Evolutionary conservation across 768 basidiomycete species (phyloP).

Genomic region (Pleurotus pulmonarius): DNA sequence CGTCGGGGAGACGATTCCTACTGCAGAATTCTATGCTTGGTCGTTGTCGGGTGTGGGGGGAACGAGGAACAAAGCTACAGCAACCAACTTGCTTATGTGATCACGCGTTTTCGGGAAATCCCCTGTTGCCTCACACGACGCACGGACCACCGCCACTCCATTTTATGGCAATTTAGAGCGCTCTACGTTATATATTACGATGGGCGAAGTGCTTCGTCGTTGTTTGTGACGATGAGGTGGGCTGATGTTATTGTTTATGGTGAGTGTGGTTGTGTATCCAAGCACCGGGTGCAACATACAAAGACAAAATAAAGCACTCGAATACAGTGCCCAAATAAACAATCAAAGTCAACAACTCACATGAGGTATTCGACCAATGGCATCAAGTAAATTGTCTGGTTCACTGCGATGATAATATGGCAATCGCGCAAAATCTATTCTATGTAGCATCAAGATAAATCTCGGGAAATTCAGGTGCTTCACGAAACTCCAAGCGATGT

Average conservation of each 20-base stretch:
- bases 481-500: too few species aligned
- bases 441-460: too few species aligned
- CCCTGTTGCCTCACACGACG: conserved; percentile 12
- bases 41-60: conserved; percentile 29
- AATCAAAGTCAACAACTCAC: not conserved
- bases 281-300: conserved; percentile 57
- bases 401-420: too few species aligned
- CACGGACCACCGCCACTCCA: conserved; percentile 14
- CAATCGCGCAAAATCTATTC: too few species aligned
- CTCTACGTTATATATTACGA: not conserved
- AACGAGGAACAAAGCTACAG: conserved; percentile 5
- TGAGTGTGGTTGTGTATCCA: conserved; percentile 40
- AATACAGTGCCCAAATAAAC: conserved; percentile 23
- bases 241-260: conserved; percentile 24
- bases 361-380: not conserved
- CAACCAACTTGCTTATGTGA: conserved; percentile 9
- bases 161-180: conserved; percentile 6
- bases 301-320: conserved; percentile 50
- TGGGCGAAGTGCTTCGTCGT: conserved; percentile 13
- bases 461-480: too few species aligned
- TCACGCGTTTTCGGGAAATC: conserved; percentile 11
- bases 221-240: conserved; percentile 26
- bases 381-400: not conserved
- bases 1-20: conserved; percentile 11
- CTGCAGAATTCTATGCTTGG: conserved; percentile 15